Evolutionary conservation across 2,329 filamentous ascomycete species (phyloP), one percentile per base, ranked within the genome.

Genomic region (Amphichorda felina): DNA sequence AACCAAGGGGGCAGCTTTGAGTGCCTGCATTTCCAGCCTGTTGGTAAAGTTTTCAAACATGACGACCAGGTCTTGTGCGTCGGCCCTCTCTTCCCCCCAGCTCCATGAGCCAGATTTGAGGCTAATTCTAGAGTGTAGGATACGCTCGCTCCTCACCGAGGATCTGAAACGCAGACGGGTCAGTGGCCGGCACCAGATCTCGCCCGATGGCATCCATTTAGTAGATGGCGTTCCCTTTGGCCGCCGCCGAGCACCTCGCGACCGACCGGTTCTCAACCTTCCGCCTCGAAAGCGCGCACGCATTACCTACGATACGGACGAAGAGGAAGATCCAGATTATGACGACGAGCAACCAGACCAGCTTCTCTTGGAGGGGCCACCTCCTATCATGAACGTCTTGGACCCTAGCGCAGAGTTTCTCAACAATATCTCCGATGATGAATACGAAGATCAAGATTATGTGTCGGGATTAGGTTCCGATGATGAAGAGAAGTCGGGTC

Each of bases 181-280:
- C 9, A 79, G 75, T 38, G 88, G 89, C 18, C 75, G 89, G 33
- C 67, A 82, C 43, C 88, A 95, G 55, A 93, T 95, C 36, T 77
- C 82, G 1, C 49, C 62, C 2, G 82, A 85, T 53, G 88, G 89
- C 4, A 79, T 70, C 44, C 87, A 88, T 51, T 66, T 95, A 5
- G 70, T 91, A 9, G 89, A 96, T 52, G 88, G 89, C 4, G 66
- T 94, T 15, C 73, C 86, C 0, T 94, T 89, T 53, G 88, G 89
- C 3, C 72, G 80, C 40, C 60, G 89, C 8, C 72, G 72, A 46
- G 49, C 60, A 2, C 65, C 70, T 1, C 64, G 66, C 7, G 67
- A 68, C 38, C 71, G 86, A 32, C 86, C 86, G 1, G 53, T 70
- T 1, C 62, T 93, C 27, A 61, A 68, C 10, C 83, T 93, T 13